These are phyloP conservation scores for Discostella stelligeroides DNA, from an alignment of 108 stramenopile genomes.

Conservation along the genomic window DNA sequence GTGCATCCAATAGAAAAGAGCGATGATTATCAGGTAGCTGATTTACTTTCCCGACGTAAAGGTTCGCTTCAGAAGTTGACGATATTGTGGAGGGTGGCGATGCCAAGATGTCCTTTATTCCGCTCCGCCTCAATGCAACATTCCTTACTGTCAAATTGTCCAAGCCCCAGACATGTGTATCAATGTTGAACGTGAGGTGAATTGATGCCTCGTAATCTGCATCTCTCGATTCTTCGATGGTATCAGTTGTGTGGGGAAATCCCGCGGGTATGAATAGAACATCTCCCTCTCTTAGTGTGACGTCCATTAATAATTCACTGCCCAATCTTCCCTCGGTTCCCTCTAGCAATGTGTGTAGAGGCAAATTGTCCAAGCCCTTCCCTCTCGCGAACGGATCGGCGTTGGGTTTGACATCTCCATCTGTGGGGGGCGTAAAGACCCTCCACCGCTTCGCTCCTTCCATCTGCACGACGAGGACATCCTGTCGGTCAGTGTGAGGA, in stretches of 20 bases:
- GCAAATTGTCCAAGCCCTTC: conserved; percentile 80
- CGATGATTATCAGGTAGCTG: conserved; percentile 56
- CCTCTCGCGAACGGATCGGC: conserved; percentile 91
- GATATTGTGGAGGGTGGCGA: conserved; percentile 24
- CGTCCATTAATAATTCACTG: conserved; percentile 62
- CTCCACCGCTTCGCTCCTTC: conserved; percentile 85
- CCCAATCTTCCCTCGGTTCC: conserved; percentile 43
- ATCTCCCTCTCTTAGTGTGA: conserved; percentile 72
- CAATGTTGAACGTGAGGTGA: conserved; percentile 90
- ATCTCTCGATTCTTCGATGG: conserved; percentile 40
- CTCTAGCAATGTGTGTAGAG: conserved; percentile 64
- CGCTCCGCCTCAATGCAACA: conserved; percentile 59
- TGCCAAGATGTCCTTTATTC: conserved; percentile 50
- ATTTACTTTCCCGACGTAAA: conserved; percentile 67
- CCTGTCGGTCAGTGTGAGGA: conserved; percentile 95
- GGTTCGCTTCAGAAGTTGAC: conserved; percentile 58
- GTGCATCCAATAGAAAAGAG: conserved; percentile 52
- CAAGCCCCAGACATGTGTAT: conserved; percentile 93
- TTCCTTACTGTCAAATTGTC: conserved; percentile 76
- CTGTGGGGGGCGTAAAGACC: conserved; percentile 64
- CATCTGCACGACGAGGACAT: conserved; percentile 91
- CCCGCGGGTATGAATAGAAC: conserved; percentile 89
- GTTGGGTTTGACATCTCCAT: conserved; percentile 64
- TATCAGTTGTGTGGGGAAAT: conserved; percentile 94
- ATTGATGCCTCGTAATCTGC: conserved; percentile 63